Base-by-base conservation (phyloP, 495 filamentous ascomycete genomes). In the Aspergillus sparsus region DNA sequence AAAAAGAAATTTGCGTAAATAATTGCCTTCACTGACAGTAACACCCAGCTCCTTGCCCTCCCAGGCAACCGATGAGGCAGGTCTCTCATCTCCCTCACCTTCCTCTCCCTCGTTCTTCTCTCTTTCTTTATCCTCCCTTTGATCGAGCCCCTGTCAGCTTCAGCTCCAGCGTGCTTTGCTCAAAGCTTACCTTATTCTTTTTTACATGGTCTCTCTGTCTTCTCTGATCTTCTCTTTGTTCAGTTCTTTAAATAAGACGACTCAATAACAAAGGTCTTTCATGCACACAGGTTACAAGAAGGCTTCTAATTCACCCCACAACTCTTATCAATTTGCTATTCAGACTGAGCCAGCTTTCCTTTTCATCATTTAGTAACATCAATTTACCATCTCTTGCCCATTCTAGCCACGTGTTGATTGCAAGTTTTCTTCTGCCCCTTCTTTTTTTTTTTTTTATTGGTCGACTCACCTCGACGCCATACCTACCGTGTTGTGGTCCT, bases 101-200 rank as follows among this genome's bases (percentile, higher is more conserved):
- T 58, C 41, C 47, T 50, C 55, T 52, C 36, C 46, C 27, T 35
- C 46, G 33, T n/a, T 41, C 56, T 58, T 33, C 46, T 47, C 32
- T 15, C 57, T 37, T 39, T 57, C 39, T 6, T 47, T 44, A 37
- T 39, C 44, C 33, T 27, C 18, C 18, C 13, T 55, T 39, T 9
- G 32, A 12, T 37, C 27, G 21, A 27, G 21, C 21, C 21, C 21
- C 21, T 27, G 21, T 27, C 21, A 27, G 21, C 54, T 52, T 21
- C 31, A 49, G 6, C 15, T 54, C 15, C 35, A 41, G 16, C 18
- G n/a, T 33, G 9, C 37, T 33, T 36, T 36, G 55, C 53, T 32
- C n/a, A 49, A 36, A n/a, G 9, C 31, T 49, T 54, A 42, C 44
- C 13, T 15, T 47, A 32, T n/a, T 35, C 53, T 56, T 33, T 33